Conservation (phyloP, 2,329 filamentous ascomycete genomes). For the Aspergillus melleus region DNA sequence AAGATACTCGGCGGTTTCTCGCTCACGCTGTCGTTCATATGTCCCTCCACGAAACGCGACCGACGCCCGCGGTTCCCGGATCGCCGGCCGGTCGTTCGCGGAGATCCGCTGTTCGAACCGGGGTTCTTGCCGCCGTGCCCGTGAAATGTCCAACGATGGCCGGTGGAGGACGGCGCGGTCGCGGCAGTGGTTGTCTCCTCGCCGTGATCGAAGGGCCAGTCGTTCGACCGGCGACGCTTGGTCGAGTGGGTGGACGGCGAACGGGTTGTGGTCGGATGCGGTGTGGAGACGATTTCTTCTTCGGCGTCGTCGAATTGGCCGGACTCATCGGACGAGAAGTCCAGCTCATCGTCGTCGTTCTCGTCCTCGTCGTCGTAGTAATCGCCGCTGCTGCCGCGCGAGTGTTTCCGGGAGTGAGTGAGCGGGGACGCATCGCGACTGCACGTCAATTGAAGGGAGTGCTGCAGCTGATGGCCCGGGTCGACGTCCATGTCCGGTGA, state of each 20-base stretch:
- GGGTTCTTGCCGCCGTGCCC: constrained; percentile 1
- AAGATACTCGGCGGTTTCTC: constrained; percentile 69
- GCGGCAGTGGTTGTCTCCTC: constrained; percentile 9
- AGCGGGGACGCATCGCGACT: constrained; percentile 10
- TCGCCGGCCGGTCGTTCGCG: constrained; percentile 4
- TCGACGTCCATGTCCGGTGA: constrained; percentile 20
- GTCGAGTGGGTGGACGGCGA: constrained; percentile 32
- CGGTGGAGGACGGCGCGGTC: not conserved
- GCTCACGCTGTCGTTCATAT: constrained; percentile 80
- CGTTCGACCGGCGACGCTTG: constrained; percentile 46
- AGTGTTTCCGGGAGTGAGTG: constrained; percentile 31
- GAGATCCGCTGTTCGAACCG: constrained; percentile 15
- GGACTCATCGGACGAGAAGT: constrained; percentile 34
- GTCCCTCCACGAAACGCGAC: constrained; percentile 74
- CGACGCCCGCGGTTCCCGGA: constrained; percentile 46
- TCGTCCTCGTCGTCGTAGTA: constrained; percentile 11
- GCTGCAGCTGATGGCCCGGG: constrained; percentile 26
- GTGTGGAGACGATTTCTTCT: constrained; percentile 20
- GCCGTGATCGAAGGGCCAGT: constrained; percentile 41
- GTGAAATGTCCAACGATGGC: constrained; percentile 17
- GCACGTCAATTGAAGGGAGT: constrained; percentile 20
- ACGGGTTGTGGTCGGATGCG: constrained; percentile 14
- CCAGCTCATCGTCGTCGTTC: constrained; percentile 13
- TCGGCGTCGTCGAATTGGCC: constrained; percentile 39
- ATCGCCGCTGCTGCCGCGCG: constrained; percentile 21